Conservation (phyloP, 495 filamentous ascomycete genomes). For the Trichoderma gamsii region DNA sequence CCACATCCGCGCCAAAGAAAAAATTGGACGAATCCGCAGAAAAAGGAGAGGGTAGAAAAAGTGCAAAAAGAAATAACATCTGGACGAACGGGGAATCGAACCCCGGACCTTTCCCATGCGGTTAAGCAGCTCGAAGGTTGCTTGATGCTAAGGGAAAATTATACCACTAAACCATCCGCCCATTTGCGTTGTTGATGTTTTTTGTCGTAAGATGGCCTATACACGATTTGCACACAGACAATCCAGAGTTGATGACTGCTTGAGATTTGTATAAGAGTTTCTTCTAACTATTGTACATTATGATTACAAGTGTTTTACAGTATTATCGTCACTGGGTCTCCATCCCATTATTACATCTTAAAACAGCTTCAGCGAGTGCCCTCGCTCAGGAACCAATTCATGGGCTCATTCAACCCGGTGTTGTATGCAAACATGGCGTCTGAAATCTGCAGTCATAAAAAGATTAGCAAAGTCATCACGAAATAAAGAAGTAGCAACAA, state of each 20-base stretch:
- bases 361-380: background rate
- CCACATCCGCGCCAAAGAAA: background rate
- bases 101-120: slow-evolving; percentile 30
- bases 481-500: background rate
- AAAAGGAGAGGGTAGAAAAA: background rate
- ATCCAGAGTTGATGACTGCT: background rate
- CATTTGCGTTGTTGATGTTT: background rate
- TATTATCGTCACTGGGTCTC: background rate
- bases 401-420: background rate
- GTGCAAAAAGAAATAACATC: background rate
- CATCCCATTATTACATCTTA: background rate
- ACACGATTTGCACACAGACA: background rate
- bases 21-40: background rate
- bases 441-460: background rate
- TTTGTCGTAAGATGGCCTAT: background rate
- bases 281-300: background rate
- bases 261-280: background rate
- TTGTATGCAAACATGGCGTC: slow-evolving; percentile 2
- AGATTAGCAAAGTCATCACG: background rate
- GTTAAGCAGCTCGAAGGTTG: slow-evolving; percentile 7
- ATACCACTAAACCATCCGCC: slow-evolving; percentile 14
- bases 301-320: background rate
- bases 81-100: slow-evolving; percentile 35
- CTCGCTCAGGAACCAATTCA: background rate
- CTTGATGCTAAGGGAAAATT: slow-evolving; percentile 13